phyloP scores from a whole-genome alignment of 2,329 filamentous ascomycete species.

The Fusarium sp. region DNA sequence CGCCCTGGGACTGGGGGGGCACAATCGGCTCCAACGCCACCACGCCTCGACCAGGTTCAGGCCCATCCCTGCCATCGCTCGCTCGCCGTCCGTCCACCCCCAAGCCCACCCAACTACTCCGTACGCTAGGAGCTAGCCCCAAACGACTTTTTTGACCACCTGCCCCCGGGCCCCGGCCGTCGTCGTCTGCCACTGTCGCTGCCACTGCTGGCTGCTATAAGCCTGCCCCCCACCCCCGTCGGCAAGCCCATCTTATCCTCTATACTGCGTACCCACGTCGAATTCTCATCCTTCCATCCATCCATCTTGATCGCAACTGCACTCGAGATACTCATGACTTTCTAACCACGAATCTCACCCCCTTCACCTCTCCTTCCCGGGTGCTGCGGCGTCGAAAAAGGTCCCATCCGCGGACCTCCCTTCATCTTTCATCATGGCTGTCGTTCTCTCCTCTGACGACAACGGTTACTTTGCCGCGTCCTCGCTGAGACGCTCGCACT shows the following conservation, averaged over 20 bases:
- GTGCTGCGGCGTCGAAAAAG: slow-evolving; percentile 45
- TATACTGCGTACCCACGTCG: slow-evolving; percentile 45
- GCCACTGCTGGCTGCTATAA: slow-evolving; percentile 41
- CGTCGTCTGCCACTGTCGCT: slow-evolving; percentile 7
- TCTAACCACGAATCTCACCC: slow-evolving; percentile 30
- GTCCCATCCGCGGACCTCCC: slow-evolving; percentile 40
- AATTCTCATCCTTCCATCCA: slow-evolving; percentile 35
- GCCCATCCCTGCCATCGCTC: slow-evolving; percentile 38
- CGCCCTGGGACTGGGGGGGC: slow-evolving; percentile 44
- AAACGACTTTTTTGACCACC: slow-evolving; percentile 46
- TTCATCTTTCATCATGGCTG: slow-evolving; percentile 63
- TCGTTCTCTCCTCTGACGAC: slow-evolving; percentile 72
- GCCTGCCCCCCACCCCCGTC: slow-evolving; percentile 48
- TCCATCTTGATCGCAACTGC: slow-evolving; percentile 20
- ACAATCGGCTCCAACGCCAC: slow-evolving; percentile 46
- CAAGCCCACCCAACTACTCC: slow-evolving; percentile 37
- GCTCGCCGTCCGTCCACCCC: slow-evolving; percentile 24
- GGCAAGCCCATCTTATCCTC: slow-evolving; percentile 44
- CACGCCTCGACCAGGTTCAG: slow-evolving; percentile 47
- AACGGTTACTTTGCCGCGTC: slow-evolving; percentile 70
- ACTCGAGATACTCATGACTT: slow-evolving; percentile 44
- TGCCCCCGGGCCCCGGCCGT: slow-evolving; percentile 42
- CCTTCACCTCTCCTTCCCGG: slow-evolving; percentile 33
- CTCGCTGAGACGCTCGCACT: slow-evolving; percentile 72
- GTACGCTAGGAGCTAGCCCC: slow-evolving; percentile 45